A percentile compares a stretch with the other conserved stretches of the same genome.
Evolutionary conservation across 768 basidiomycete species (phyloP).

Genomic region (Harrya chromipes): DNA sequence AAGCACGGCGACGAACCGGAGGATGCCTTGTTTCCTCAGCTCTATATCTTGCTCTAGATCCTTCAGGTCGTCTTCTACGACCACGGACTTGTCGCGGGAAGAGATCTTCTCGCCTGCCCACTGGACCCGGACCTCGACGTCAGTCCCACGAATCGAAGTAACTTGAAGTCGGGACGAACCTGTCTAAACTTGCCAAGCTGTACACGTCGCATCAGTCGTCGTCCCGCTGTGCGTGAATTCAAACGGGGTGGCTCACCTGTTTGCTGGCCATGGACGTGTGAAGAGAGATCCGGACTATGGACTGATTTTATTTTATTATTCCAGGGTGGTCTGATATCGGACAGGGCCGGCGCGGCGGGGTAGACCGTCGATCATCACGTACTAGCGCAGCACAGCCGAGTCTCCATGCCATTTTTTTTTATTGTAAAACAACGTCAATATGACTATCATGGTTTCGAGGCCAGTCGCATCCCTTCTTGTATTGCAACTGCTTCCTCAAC

Average conservation of each 20-base stretch:
- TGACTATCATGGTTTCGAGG: constrained; percentile 43
- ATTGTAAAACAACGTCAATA: too few species aligned
- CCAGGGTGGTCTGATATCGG: constrained; percentile 10
- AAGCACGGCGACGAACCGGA: constrained; percentile 48
- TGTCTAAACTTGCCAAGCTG: constrained; percentile 79
- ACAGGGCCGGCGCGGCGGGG: constrained; percentile 13
- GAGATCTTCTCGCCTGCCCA: constrained; percentile 91
- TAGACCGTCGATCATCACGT: constrained; percentile 4
- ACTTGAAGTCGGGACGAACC: constrained; percentile 38
- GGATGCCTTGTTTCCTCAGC: constrained; percentile 66
- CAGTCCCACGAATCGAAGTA: background rate
- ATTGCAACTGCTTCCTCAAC: constrained; percentile 85
- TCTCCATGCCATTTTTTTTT: too few species aligned
- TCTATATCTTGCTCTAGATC: constrained; percentile 86
- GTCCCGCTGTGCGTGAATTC: background rate
- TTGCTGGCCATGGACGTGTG: constrained; percentile 56
- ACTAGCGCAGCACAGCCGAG: too few species aligned
- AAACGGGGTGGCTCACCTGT: constrained; percentile 43
- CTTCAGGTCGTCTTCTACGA: constrained; percentile 69
- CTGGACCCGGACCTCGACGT: constrained; percentile 38
- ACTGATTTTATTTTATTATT: too few species aligned
- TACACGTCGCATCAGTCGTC: background rate
- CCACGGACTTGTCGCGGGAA: constrained; percentile 72
- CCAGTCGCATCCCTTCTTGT: constrained; percentile 75
- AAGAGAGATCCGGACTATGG: background rate